phyloP scores from a whole-genome alignment of 306 rosid species.

The Betula pendula region DNA sequence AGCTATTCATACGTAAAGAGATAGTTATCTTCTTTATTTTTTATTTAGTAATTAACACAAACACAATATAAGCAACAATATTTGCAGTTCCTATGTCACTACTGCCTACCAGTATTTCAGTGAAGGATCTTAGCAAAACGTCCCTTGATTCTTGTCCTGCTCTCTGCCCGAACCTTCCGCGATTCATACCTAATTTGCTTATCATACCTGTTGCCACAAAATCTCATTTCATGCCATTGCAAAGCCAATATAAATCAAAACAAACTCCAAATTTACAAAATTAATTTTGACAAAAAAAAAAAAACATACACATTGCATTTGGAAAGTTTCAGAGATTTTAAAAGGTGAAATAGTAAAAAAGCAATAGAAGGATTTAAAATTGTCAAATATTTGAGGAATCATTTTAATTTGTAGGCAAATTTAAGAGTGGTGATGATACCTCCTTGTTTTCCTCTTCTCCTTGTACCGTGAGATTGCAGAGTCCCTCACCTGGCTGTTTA shows the following conservation, averaged over 20 bases:
- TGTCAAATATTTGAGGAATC: neutral
- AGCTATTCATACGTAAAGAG: conserved; percentile 8
- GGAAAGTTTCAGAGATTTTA: neutral
- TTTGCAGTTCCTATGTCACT: conserved; percentile 10
- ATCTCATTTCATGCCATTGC: neutral
- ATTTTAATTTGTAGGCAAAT: conserved; percentile 1
- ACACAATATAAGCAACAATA: conserved; percentile 4
- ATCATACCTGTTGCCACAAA: conserved; percentile 57
- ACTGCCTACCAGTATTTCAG: conserved; percentile 45
- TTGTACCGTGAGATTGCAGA: conserved; percentile 81
- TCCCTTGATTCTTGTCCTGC: conserved; percentile 76
- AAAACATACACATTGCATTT: neutral
- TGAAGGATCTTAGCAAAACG: conserved; percentile 75
- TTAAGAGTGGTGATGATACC: conserved; percentile 43
- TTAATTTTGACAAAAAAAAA: neutral
- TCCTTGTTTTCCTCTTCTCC: conserved; percentile 87
- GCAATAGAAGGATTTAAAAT: neutral
- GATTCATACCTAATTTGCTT: conserved; percentile 86
- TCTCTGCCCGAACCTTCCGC: conserved; percentile 81
- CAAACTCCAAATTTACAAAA: neutral
- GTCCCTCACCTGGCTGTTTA: conserved; percentile 69
- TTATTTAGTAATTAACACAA: conserved; percentile 2
- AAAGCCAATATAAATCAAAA: neutral
- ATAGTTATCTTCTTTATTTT: neutral
- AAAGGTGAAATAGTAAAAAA: too few species aligned